Base-by-base conservation (phyloP, 306 rosid genomes). In the Cucumis melo region DNA sequence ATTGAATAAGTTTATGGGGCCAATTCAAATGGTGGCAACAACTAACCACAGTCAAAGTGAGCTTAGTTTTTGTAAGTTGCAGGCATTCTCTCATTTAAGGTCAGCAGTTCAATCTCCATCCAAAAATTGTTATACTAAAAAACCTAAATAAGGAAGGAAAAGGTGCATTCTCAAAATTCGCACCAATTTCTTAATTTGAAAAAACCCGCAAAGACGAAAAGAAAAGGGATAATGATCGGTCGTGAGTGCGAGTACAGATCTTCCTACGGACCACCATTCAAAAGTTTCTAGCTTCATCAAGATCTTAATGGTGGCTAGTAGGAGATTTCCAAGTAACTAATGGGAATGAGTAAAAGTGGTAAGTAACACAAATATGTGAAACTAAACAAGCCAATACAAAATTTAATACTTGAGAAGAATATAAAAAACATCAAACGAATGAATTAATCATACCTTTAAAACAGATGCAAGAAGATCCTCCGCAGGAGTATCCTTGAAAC, bases 381-480 rank as follows among this genome's bases (percentile, higher is more conserved):
- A 32, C 36, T 32, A 32, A 32, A 32, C 36, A 32, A 32, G 36
- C 36, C 36, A 32, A 32, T 32, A 32, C 36, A 32, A 32, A 32
- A 32, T 32, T 32, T 32, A 32, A 32, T 32, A 32, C 5, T 32
- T 32, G 36, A 32, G 36, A 32, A 3, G 36, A 32, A 32, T 32
- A 32, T 32, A 32, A 32, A 15, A 70, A 44, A 44, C 48, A 64
- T 3, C 36, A 6, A n/a, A 57, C 15, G 1, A 24, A 51, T 24
- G 20, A 56, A 32, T n/a, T 11, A 57, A 27, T 58, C 27, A 42
- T 51, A 90, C 98, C 96, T 91, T 89, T 32, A 94, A 83, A 80
- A 91, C 98, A 23, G 97, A 46, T 24, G 95, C 91, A 78, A 94
- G 91, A 38, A 91, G 84, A 85, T 94, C 97, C 87, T 94, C 98